Base-by-base conservation (phyloP, 2,329 filamentous ascomycete species). In the Epichloe gansuensis region DNA sequence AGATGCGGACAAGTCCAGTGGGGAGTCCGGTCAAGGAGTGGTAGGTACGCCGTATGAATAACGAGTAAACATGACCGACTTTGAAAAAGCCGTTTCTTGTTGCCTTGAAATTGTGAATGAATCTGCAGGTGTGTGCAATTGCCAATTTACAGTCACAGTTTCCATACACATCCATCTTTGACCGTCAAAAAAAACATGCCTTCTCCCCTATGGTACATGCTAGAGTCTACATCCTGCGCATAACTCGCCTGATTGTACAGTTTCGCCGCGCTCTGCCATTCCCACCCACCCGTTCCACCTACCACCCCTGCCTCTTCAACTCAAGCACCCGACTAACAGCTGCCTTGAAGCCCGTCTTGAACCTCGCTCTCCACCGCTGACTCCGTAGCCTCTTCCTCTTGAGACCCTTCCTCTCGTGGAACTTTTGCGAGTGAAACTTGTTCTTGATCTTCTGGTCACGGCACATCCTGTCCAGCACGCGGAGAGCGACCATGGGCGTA, bases 221-320 rank as follows among this genome's bases (percentile, higher is more conserved):
- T 35, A 21, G 17, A 21, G 17, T 35, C 31, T 5, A 46, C 3
- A 39, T n/a, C 12, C 12, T 8, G 21, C 15, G 45, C 31, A n/a
- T 5, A 23, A 15, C 13, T 12, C 36, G 8, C n/a, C 17, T 23
- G 31, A 53, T 47, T 43, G 31, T 54, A 56, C 40, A 54, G 34
- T 17, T 12, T 34, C 23, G 11, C 5, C 23, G 34, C 31, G 34
- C 41, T 25, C n/a, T 25, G 6, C 17, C 23, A 41, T 11, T 41
- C 23, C 25, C 11, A 13, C 23, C 25, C 11, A 13, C 13, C n/a
- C 12, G 13, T 7, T 31, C 23, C 7, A 17, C 36, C 36, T 69
- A 94, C 87, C 89, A 93, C 3, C 88, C 88, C 69, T 93, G 87
- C 63, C 73, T 78, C 59, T 79, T 84, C 70, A 94, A 73, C 64